Percentiles rank a stretch among this genome's conserved stretches.
These are phyloP conservation scores for Aureobasidium uvarum DNA, from an alignment of 2,329 filamentous ascomycete genomes.

Conservation along the genomic window DNA sequence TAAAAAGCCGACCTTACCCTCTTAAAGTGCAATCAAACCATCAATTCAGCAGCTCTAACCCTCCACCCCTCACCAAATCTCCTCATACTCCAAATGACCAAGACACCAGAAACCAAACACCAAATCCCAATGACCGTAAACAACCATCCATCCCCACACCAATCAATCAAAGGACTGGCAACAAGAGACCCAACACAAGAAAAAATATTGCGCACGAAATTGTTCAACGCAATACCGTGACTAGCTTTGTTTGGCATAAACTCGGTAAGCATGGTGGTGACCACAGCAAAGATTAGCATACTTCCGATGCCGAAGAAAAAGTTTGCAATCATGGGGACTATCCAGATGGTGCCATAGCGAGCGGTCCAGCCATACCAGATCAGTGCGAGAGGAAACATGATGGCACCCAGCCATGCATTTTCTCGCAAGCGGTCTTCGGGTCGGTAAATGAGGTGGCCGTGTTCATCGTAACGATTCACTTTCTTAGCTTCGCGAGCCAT, in stretches of 20 bases:
- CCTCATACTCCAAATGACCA: conserved; percentile 40
- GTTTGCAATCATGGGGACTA: conserved; percentile 49
- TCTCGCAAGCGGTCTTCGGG: conserved; percentile 82
- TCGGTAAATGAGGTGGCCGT: conserved; percentile 64
- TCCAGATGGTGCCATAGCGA: conserved; percentile 61
- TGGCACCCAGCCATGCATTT: conserved; percentile 73
- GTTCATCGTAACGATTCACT: conserved; percentile 65
- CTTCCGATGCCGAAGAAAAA: conserved; percentile 66
- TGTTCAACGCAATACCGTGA: conserved; percentile 75
- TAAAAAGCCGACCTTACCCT: background rate
- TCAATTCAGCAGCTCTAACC: conserved; percentile 11
- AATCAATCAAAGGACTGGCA: conserved; percentile 66
- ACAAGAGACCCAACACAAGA: conserved; percentile 69
- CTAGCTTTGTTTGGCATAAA: conserved; percentile 72
- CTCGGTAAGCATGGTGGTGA: conserved; percentile 81
- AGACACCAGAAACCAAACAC: conserved; percentile 33
- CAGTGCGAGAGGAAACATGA: conserved; percentile 67
- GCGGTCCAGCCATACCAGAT: conserved; percentile 77
- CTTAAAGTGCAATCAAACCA: background rate
- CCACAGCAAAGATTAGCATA: conserved; percentile 74
- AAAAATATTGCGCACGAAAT: conserved; percentile 77
- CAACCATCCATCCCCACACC: conserved; percentile 72
- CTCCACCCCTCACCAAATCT: conserved; percentile 38
- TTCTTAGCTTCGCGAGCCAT: conserved; percentile 73
- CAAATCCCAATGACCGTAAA: conserved; percentile 57